Conservation (phyloP, 2,329 filamentous ascomycete genomes). For the Macroventuria anomochaeta region DNA sequence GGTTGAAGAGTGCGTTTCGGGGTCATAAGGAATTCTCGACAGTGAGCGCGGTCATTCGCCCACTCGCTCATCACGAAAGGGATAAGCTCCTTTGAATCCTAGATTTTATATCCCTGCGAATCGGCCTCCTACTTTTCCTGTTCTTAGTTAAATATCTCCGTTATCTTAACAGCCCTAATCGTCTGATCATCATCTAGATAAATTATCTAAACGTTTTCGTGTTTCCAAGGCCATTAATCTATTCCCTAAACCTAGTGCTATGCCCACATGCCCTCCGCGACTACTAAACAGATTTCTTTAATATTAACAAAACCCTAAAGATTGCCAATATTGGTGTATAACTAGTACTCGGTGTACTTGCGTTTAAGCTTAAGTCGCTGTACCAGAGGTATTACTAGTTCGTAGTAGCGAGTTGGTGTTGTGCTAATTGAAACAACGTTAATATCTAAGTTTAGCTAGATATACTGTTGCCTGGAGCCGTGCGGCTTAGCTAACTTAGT, state of each 20-base stretch:
- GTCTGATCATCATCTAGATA: not conserved
- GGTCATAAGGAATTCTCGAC: no score
- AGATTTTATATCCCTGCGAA: no score
- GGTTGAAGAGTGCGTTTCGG: no score
- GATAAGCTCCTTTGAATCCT: no score
- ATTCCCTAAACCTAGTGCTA: not conserved
- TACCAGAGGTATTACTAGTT: not conserved
- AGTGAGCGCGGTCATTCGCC: no score
- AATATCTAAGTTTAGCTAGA: not conserved
- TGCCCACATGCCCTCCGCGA: not conserved
- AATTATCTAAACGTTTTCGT: not conserved
- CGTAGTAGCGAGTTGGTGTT: not conserved
- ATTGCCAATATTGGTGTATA: not conserved
- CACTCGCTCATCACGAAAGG: no score
- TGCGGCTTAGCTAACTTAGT: conserved; percentile 72
- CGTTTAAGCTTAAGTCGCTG: not conserved
- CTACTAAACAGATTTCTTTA: not conserved
- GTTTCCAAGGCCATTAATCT: not conserved
- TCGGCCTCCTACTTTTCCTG: no score
- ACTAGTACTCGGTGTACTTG: not conserved
- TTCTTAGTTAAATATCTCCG: no score
- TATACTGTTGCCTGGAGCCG: not conserved
- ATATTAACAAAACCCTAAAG: not conserved
- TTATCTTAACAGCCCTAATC: no score
- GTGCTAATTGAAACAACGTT: not conserved